phyloP scores from a whole-genome alignment of 1,139 yeast species.

The Kodamaea anthophila region DNA sequence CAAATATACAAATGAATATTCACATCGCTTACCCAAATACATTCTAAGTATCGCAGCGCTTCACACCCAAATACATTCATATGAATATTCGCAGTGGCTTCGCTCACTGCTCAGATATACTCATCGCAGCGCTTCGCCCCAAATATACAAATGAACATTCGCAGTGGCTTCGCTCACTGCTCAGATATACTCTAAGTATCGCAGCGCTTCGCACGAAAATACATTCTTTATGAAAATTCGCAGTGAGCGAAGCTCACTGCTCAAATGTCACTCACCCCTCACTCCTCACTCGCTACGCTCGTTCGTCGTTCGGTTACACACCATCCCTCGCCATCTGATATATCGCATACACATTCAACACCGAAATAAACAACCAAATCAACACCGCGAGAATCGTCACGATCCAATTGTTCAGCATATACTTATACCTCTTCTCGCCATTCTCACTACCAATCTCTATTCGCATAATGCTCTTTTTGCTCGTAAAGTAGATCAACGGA shows the following conservation, averaged over 20 bases:
- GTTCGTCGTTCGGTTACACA: conserved; percentile 12
- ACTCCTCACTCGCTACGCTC: not conserved
- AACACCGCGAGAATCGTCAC: conserved; percentile 39
- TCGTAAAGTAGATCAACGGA: conserved; percentile 67
- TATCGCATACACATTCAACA: conserved; percentile 64
- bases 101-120: no score
- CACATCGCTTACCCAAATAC: no score
- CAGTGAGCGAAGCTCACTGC: not conserved
- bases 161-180: no score
- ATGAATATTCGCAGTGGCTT: no score
- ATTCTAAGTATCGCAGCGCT: no score
- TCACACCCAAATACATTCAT: no score
- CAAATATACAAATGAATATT: no score
- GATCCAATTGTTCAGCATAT: conserved; percentile 59
- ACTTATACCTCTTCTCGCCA: conserved; percentile 23
- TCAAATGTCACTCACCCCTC: not conserved
- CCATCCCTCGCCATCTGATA: conserved; percentile 54
- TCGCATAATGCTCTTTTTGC: conserved; percentile 52
- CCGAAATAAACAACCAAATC: conserved; percentile 61
- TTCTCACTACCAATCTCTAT: conserved; percentile 29
- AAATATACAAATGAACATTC: no score
- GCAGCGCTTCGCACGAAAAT: no score
- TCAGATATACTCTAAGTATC: no score
- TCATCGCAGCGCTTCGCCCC: no score
- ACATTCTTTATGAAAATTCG: no score